Evolutionary conservation across 148 eudicot species (phyloP), one percentile per base, ranked within the genome.

Genomic region (Cornus florida): DNA sequence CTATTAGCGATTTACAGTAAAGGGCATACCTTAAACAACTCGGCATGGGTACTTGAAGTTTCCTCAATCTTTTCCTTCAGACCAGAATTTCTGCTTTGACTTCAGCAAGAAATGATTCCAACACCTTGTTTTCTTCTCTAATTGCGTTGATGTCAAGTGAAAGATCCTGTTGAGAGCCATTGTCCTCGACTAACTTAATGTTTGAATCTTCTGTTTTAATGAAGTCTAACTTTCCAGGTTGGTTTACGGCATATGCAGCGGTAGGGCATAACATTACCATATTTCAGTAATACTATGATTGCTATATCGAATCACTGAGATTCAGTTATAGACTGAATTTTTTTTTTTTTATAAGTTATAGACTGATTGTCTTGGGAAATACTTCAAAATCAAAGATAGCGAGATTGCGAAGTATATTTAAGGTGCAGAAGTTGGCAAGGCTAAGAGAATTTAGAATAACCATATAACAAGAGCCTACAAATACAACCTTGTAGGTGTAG

Each of bases 241-340:
- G 89, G 77, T 82, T 78, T 41, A 89, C 86, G 78, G 92, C 92
- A 80, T 92, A 97, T 39, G 99, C 98, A 81, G 98, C 97, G 48
- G 48, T 6, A 43, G 10, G 8, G 8, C 48, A 43, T 43, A 43
- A 43, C 48, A 43, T 43, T 43, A 43, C 2, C 48, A 43, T 43
- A 43, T 43, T 43, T 43, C 48, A 43, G 6, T 0, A 9, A 43
- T 1, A 43, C 48, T 43, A 43, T 43, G 7, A 43, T 43, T 6
- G 48, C 48, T 5, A 43, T 43, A 2, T 43, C 10, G 9, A 9
- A 43, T 43, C 9, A 6, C 8, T 43, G 6, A 43, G 8, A 43
- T 43, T 43, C 48, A n/a, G n/a, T n/a, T n/a, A n/a, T n/a, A n/a
- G n/a, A n/a, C n/a, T n/a, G n/a, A n/a, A n/a, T n/a, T n/a, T n/a